Evolutionary conservation across 1,284 basidiomycete species (phyloP), one percentile per base, ranked within the genome.

Genomic region (Puccinia novopanici): DNA sequence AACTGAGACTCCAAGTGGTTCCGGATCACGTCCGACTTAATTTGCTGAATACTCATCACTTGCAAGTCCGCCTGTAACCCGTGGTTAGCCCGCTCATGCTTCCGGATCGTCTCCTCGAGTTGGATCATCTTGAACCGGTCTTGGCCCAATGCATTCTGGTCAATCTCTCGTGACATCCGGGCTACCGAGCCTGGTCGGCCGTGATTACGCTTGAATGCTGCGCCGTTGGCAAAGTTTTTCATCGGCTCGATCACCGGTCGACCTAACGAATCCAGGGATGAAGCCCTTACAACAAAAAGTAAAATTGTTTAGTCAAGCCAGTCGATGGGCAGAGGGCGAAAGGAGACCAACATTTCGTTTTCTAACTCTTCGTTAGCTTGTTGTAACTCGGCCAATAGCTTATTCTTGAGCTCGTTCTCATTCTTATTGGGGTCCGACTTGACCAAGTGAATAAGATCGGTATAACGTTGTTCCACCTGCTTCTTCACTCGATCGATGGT

Each of bases 311-410:
- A 34, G 34, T 34, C 34, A 34, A 34, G 84, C 75, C 81, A 84
- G 17, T 83, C 81, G 42, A 71, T 75, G n/a, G 75, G 68, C 55
- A 75, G 65, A 30, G 86, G 86, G 19, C 22, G 27, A 2, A 24
- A 63, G 42, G 17, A 67, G 19, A 57, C 84, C 6, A 87, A 87
- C 82, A 91, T 86, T 81, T 91, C 90, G 79, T 88, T 88, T 52
- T 88, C 88, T 80, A 92, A 87, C 63, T 89, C 89, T 63, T 91
- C 89, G 82, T 92, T 91, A 0, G 89, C 88, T 22, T 88, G 85
- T 82, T 91, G 89, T 37, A 94, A 87, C 84, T 93, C 91, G 63
- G 89, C 89, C 42, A 93, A 87, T 2, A 93, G 87, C 52, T 90
- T 89, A 55, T 89, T 88, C 15, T 59, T 61, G 45, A 80, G 72